Evolutionary conservation across 176 grass and related monocot species (phyloP).

Genomic region (Cenchrus fungigraminus): DNA sequence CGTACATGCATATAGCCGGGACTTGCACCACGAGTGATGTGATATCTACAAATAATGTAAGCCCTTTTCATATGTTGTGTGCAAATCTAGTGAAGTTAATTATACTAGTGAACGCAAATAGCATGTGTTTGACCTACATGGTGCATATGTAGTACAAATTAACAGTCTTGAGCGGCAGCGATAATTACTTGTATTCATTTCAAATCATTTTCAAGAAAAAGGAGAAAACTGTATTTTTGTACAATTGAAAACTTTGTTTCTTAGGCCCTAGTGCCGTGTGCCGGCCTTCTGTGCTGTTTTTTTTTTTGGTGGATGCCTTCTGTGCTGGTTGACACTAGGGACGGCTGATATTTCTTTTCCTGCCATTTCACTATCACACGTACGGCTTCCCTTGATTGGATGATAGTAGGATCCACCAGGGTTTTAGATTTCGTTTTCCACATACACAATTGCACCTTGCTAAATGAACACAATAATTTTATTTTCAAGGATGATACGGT

Average conservation of each 20-base stretch:
- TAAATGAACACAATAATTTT: neutral
- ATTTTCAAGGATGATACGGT: neutral
- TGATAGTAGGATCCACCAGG: neutral
- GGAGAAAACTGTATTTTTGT: slow-evolving; percentile 36
- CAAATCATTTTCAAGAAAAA: slow-evolving; percentile 46
- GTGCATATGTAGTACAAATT: slow-evolving; percentile 26
- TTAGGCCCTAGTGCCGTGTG: slow-evolving; percentile 40
- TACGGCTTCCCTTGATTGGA: slow-evolving; percentile 40
- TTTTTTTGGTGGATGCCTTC: neutral
- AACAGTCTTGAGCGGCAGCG: neutral
- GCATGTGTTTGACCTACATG: slow-evolving; percentile 17
- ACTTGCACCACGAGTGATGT: slow-evolving; percentile 24
- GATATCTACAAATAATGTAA: slow-evolving; percentile 1
- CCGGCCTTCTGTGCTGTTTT: slow-evolving; percentile 32
- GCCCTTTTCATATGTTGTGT: neutral
- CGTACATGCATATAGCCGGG: neutral
- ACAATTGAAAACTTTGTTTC: slow-evolving; percentile 1
- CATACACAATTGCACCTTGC: neutral
- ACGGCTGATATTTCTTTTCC: slow-evolving; percentile 4
- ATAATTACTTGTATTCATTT: slow-evolving; percentile 20
- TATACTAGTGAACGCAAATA: neutral
- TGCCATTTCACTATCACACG: slow-evolving; percentile 47
- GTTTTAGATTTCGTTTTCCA: no score
- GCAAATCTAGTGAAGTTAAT: slow-evolving; percentile 15
- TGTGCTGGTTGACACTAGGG: slow-evolving; percentile 31